Evolutionary conservation across 495 filamentous ascomycete species (phyloP), one percentile per base, ranked within the genome.

Genomic region (Trichoderma virens): DNA sequence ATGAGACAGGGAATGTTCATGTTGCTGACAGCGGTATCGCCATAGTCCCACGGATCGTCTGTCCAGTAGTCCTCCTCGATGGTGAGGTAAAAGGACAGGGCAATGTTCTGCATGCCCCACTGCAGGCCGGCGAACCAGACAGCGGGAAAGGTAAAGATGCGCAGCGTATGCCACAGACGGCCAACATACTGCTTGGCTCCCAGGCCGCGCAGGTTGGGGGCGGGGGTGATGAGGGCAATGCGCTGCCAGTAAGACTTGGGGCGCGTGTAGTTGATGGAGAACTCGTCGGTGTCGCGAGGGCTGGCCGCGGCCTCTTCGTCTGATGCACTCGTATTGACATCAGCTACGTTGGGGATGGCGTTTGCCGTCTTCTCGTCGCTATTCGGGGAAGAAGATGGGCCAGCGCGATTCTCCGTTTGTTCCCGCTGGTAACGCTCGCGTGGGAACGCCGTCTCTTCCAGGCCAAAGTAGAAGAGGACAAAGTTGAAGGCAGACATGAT

Each of bases 1-100:
- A 56, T 56, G 25, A 56, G 51, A 27, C 51, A 56, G 27, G 51
- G 51, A 30, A 56, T 56, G 51, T 56, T 56, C 51, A 56, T 56
- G 51, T 56, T 56, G 51, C 51, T 56, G 6, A 56, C 51, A 56
- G 51, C 51, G 25, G 30, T 25, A 6, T 56, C 51, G 2, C 51
- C 25, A 30, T 56, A 56, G 51, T 56, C 51, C 6, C 23, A 56
- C 2, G 51, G 51, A 13, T 27, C 23, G 25, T 56, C 51, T 3
- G 51, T 56, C 51, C 51, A 56, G 51, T 56, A 56, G 27, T 56
- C 51, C 23, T 56, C 51, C 51, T 56, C 51, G 7, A 56, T 30
- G 6, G 51, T 56, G 6, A 56, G 51, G 8, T 56, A 56, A 18
- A 56, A 56, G 25, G 51, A 56, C 25, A 56, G 13, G 25, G 51